Evolutionary conservation across 2,329 filamentous ascomycete genomes (phyloP).

Genomic region (Pseudogymnoascus sp.): DNA sequence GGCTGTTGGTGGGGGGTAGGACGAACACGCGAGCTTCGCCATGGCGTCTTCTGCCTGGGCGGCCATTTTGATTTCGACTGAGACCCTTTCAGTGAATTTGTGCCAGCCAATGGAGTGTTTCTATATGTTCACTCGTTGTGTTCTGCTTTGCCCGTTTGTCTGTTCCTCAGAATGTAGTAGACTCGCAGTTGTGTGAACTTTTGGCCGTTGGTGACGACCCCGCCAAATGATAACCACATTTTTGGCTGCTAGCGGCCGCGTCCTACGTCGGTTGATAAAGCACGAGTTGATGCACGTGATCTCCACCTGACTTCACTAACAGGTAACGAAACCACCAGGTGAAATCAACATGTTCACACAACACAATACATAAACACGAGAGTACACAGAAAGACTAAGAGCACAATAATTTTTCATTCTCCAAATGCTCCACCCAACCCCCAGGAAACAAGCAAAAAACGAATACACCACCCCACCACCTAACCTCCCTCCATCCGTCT

Average conservation of each 20-base stretch:
- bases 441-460: not conserved
- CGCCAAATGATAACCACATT: not conserved
- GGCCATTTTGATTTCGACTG: not conserved
- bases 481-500: not conserved
- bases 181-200: not conserved
- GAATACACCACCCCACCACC: not conserved
- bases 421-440: not conserved
- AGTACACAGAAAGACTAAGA: not conserved
- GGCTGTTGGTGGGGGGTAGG: not conserved
- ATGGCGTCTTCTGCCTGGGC: slow-evolving; percentile 5
- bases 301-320: not conserved
- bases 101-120: no score
- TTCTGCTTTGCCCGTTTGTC: not conserved
- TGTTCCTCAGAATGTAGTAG: not conserved
- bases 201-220: not conserved
- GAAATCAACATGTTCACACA: not conserved
- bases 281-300: not conserved
- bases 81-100: not conserved
- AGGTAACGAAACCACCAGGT: not conserved
- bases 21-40: slow-evolving; percentile 8
- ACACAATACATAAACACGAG: not conserved
- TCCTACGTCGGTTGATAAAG: not conserved
- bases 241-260: not conserved
- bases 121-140: not conserved
- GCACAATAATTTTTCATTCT: not conserved